phyloP scores from a whole-genome alignment of 306 rosid genomes.

The Casuarina glauca region DNA sequence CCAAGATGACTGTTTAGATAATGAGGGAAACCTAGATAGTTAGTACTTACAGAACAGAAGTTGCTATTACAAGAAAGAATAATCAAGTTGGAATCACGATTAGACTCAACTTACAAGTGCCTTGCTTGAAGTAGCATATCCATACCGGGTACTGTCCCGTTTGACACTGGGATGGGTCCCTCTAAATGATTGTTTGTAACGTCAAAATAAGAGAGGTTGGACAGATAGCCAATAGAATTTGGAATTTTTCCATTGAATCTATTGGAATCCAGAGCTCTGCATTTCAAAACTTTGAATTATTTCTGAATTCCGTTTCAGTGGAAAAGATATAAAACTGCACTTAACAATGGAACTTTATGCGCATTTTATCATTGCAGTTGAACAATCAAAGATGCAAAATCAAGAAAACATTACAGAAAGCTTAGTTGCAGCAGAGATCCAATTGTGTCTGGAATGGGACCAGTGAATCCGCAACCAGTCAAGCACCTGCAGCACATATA shows the following conservation, averaged over 20 bases:
- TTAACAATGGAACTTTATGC: neutral
- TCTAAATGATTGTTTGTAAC: conserved; percentile 33
- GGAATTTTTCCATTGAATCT: conserved; percentile 37
- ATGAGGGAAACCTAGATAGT: neutral
- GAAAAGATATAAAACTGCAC: neutral
- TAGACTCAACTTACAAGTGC: conserved; percentile 39
- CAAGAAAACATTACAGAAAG: neutral
- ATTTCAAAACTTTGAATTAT: neutral
- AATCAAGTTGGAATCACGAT: too few relatives aligned
- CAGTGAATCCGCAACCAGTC: neutral
- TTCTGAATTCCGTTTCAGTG: neutral
- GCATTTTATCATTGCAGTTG: too few relatives aligned
- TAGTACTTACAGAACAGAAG: neutral
- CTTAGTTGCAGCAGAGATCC: neutral
- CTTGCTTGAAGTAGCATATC: conserved; percentile 26
- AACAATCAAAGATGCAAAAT: neutral
- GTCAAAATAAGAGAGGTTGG: conserved; percentile 41
- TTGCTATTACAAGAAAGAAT: neutral
- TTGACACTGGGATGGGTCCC: conserved; percentile 44
- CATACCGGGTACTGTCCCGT: conserved; percentile 22
- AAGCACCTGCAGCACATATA: neutral
- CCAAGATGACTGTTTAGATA: conserved; percentile 37
- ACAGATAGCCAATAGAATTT: conserved; percentile 38
- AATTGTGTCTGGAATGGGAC: neutral
- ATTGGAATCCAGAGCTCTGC: conserved; percentile 45